Evolutionary conservation across 345 rosid species (phyloP).

Genomic region (Pugionium dolabratum): DNA sequence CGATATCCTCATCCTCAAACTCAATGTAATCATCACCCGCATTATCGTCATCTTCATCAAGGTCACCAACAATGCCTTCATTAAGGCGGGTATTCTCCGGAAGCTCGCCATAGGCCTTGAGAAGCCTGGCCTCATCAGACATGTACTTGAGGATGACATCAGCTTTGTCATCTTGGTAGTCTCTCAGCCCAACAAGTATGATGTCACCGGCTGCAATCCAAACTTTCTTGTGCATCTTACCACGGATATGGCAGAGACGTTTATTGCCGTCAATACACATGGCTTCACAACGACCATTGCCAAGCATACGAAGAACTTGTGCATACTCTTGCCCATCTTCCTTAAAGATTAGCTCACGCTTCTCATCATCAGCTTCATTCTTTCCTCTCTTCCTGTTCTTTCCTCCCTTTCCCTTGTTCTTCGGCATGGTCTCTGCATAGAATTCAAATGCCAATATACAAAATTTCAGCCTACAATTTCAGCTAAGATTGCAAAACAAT

Average conservation of each 20-base stretch:
- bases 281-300: conserved; percentile 71
- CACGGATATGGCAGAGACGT: conserved; percentile 77
- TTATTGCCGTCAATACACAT: conserved; percentile 66
- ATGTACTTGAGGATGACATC: conserved; percentile 79
- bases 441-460: conserved; percentile 1
- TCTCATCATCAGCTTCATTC: conserved; percentile 76
- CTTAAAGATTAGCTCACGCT: conserved; percentile 72
- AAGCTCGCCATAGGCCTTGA: conserved; percentile 74
- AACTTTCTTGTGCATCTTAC: conserved; percentile 86
- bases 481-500: neutral
- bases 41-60: conserved; percentile 64
- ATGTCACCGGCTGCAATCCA: conserved; percentile 86
- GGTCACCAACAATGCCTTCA: conserved; percentile 67
- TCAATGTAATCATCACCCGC: conserved; percentile 62
- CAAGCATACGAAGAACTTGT: conserved; percentile 72
- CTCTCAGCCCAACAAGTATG: conserved; percentile 75
- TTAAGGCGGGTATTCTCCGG: conserved; percentile 65
- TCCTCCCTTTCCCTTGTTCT: conserved; percentile 88
- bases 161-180: conserved; percentile 81
- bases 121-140: conserved; percentile 78
- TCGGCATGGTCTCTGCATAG: conserved; percentile 54
- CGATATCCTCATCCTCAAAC: conserved; percentile 79
- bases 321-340: conserved; percentile 82
- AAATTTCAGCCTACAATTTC: neutral
- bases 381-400: conserved; percentile 88